Conservation (phyloP, 2,329 filamentous ascomycete species). For the Sporothrix pseudoabietina region DNA sequence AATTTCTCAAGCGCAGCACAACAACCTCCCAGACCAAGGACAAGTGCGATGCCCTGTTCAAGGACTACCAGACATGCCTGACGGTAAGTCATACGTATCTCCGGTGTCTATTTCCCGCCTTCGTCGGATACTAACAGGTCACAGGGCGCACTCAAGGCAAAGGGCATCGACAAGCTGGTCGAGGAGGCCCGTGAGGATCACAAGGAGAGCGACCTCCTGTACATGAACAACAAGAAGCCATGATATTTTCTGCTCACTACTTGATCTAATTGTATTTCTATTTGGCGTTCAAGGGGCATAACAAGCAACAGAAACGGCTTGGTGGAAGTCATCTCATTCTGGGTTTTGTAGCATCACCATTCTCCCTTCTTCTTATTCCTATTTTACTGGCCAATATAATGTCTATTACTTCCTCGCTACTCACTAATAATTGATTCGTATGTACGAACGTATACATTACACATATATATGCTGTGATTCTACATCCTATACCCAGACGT, state of each 20-base stretch:
- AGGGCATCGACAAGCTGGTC: conserved; percentile 90
- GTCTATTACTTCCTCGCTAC: not conserved
- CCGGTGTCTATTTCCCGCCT: not conserved
- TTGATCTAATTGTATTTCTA: not conserved
- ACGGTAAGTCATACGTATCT: conserved; percentile 58
- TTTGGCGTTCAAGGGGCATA: not conserved
- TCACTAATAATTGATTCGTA: not conserved
- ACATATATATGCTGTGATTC: not conserved
- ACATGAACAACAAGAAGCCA: conserved; percentile 48
- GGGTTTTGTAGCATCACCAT: not conserved
- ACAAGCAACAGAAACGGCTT: not conserved
- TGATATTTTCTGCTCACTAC: conserved; percentile 34
- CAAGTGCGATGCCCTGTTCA: conserved; percentile 76
- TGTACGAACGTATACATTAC: not conserved
- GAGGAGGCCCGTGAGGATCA: conserved; percentile 89
- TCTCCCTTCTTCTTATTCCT: not conserved
- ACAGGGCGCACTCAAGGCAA: conserved; percentile 81
- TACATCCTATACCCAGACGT: not conserved
- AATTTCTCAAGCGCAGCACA: conserved; percentile 85
- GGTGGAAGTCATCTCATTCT: not conserved
- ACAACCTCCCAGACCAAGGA: conserved; percentile 72
- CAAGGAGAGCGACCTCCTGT: conserved; percentile 78
- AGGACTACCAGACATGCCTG: conserved; percentile 84
- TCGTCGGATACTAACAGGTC: not conserved
- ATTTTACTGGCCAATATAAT: not conserved